Evolutionary conservation across 257 asterid species (phyloP).

Genomic region (Salvia rosmarinus): DNA sequence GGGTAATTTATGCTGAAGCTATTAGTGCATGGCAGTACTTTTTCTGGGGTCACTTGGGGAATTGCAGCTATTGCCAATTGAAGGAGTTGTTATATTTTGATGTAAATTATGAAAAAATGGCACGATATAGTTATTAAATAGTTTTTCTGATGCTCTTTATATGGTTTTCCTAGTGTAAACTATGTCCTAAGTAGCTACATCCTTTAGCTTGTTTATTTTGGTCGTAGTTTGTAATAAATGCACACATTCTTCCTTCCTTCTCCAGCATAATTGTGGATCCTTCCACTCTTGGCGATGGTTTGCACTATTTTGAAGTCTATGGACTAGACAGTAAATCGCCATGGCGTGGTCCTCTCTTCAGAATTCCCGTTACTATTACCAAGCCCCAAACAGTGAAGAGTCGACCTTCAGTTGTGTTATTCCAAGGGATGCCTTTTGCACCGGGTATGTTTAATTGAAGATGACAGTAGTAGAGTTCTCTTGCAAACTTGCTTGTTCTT

Average conservation of each 20-base stretch:
- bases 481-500: conserved; percentile 7
- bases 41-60: conserved; percentile 5
- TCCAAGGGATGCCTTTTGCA: conserved; percentile 67
- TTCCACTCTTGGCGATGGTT: conserved; percentile 70
- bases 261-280: conserved; percentile 95
- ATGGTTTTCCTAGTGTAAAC: conserved; percentile 20
- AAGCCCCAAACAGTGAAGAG: conserved; percentile 70
- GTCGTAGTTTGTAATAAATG: conserved; percentile 29
- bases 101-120: conserved; percentile 18
- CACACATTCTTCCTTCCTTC: conserved; percentile 36
- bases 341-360: conserved; percentile 97
- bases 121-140: conserved; percentile 7
- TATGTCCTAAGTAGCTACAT: conserved; percentile 8
- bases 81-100: neutral
- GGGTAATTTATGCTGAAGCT: neutral
- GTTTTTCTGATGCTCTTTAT: conserved; percentile 5
- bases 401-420: conserved; percentile 71
- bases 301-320: conserved; percentile 92
- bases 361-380: conserved; percentile 90
- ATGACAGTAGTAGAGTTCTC: conserved; percentile 12
- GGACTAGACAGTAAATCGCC: conserved; percentile 86
- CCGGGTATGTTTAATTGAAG: conserved; percentile 63
- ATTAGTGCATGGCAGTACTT: conserved; percentile 21
- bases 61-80: conserved; percentile 23
- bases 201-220: conserved; percentile 13